Conservation (phyloP, 306 rosid genomes). For the Cicer chorassanicum region DNA sequence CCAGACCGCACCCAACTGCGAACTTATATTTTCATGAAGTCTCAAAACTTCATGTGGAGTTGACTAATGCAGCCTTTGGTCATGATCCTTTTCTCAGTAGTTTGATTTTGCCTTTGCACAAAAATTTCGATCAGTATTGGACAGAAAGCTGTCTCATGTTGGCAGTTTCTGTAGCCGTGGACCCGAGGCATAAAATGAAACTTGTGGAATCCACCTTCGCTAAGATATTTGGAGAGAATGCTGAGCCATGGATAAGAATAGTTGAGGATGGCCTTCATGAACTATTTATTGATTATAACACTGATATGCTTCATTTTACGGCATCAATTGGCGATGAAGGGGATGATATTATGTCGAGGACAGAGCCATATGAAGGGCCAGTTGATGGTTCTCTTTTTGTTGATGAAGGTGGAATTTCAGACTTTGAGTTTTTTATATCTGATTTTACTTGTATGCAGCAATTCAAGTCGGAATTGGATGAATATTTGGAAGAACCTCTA, state of each 20-base stretch:
- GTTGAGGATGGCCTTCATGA: constrained; percentile 79
- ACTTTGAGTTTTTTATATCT: constrained; percentile 71
- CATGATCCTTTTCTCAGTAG: constrained; percentile 71
- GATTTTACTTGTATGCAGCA: constrained; percentile 63
- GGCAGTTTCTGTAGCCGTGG: constrained; percentile 83
- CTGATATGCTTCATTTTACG: constrained; percentile 61
- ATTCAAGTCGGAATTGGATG: constrained; percentile 82
- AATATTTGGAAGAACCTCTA: constrained; percentile 79
- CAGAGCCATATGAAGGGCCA: constrained; percentile 57
- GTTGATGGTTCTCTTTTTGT: constrained; percentile 58
- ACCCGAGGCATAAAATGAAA: constrained; percentile 87
- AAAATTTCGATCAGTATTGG: constrained; percentile 84
- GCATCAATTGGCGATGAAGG: constrained; percentile 38
- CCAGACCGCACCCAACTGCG: constrained; percentile 67
- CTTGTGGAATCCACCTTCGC: constrained; percentile 71
- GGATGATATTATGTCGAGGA: constrained; percentile 54
- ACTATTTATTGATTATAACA: constrained; percentile 69
- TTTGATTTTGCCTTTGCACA: constrained; percentile 68
- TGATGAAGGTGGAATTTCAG: constrained; percentile 63
- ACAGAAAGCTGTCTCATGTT: constrained; percentile 74
- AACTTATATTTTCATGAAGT: constrained; percentile 70
- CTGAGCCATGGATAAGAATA: constrained; percentile 68
- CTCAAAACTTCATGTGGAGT: constrained; percentile 69
- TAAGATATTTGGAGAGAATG: constrained; percentile 68
- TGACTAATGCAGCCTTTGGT: constrained; percentile 66